Conservation (phyloP, 306 rosid species). For the Sesbania bispinosa region DNA sequence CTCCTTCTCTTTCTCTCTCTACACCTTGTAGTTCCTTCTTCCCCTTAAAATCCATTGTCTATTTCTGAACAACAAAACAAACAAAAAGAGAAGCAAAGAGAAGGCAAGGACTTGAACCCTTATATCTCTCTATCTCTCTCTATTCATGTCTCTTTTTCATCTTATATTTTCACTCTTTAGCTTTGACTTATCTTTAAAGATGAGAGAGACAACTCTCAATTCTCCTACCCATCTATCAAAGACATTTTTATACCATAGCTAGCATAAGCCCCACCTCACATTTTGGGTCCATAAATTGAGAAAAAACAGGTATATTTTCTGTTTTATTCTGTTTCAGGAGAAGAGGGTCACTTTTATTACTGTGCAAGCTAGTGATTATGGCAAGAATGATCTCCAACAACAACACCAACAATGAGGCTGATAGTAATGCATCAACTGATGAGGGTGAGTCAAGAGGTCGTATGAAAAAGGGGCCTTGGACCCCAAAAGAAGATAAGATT, state of each 20-base stretch:
- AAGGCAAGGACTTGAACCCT: conserved; percentile 4
- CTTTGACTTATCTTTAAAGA: conserved; percentile 24
- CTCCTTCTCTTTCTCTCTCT: neutral
- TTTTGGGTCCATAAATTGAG: neutral
- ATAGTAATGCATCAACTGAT: neutral
- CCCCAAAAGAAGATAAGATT: conserved; percentile 55
- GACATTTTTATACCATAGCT: neutral
- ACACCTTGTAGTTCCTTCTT: neutral
- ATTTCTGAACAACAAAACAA: conserved; percentile 7
- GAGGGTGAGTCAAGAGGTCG: neutral
- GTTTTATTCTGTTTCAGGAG: neutral
- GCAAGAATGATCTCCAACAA: conserved; percentile 5
- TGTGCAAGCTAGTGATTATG: neutral
- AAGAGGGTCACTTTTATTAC: neutral
- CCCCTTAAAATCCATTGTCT: conserved; percentile 17
- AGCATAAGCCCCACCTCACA: neutral
- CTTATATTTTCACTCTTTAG: conserved; percentile 4
- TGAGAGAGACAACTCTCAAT: conserved; percentile 35
- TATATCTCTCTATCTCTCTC: neutral
- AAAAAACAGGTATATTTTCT: neutral
- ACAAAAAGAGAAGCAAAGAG: conserved; percentile 15
- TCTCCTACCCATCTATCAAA: neutral
- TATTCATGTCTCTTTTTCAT: neutral
- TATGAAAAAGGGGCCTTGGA: conserved; percentile 85
- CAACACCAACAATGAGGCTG: neutral